phyloP scores from a whole-genome alignment of 352 stramenopile genomes.

The Blastocystis sp. region DNA sequence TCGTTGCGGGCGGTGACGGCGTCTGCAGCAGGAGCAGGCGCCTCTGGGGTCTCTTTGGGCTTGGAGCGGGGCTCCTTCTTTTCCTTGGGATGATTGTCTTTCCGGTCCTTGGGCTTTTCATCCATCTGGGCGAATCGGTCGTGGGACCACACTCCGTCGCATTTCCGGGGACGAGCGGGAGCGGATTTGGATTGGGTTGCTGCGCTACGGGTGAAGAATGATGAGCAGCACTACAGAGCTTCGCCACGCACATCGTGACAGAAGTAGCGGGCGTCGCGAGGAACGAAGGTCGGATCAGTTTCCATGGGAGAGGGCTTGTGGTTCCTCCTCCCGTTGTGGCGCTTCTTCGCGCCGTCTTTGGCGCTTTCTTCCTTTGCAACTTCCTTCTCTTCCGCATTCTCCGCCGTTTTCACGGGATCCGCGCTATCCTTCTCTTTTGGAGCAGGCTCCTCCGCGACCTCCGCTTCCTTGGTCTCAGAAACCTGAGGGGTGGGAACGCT shows the following conservation, averaged over 20 bases:
- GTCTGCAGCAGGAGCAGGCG: no score
- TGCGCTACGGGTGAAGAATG: not conserved
- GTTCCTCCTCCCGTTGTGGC: not conserved
- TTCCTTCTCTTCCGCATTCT: not conserved
- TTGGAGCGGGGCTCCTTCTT: no score
- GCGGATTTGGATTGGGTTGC: not conserved
- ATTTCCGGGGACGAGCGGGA: not conserved
- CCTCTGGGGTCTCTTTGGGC: no score
- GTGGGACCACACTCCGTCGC: conserved; percentile 18
- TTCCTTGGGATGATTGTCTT: not conserved
- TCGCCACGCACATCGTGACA: conserved; percentile 15
- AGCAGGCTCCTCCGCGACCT: not conserved
- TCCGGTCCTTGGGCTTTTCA: not conserved
- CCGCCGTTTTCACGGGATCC: not conserved
- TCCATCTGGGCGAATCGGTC: not conserved
- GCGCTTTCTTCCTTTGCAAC: not conserved
- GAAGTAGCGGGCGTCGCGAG: not conserved
- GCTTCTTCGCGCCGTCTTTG: conserved; percentile 28
- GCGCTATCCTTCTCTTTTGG: not conserved
- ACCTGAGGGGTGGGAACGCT: not conserved
- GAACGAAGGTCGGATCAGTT: conserved; percentile 21
- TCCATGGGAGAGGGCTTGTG: not conserved
- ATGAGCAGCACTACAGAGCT: not conserved
- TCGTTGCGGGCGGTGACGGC: no score
- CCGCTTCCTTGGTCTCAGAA: not conserved